These are phyloP conservation scores for Metrosideros polymorpha DNA, from an alignment of 441 rosid species.

Conservation along the genomic window DNA sequence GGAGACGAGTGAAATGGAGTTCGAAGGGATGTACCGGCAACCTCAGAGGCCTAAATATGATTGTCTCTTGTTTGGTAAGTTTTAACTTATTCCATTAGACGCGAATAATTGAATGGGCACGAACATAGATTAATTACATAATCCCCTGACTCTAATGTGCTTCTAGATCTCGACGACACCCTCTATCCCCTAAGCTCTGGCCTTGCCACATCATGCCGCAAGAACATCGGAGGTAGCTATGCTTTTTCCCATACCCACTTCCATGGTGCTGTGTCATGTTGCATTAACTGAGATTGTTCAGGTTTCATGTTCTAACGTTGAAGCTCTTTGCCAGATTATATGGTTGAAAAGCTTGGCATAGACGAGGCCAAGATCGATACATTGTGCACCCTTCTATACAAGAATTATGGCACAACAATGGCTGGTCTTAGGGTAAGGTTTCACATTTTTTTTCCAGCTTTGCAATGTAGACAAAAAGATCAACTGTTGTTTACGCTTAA, in stretches of 20 bases:
- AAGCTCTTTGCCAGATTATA: slow-evolving; percentile 32
- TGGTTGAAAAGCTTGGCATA: slow-evolving; percentile 61
- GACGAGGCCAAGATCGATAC: slow-evolving; percentile 39
- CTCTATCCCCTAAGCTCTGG: slow-evolving; percentile 63
- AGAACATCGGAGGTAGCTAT: slow-evolving; percentile 65
- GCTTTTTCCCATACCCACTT: not conserved
- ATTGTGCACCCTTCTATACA: slow-evolving; percentile 62
- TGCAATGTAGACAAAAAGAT: not conserved
- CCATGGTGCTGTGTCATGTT: not conserved
- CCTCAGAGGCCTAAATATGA: not conserved
- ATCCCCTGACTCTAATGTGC: not conserved
- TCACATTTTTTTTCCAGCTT: not conserved
- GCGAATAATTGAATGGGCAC: not conserved
- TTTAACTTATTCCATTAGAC: not conserved
- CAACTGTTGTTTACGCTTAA: not conserved
- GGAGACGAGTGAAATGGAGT: not conserved
- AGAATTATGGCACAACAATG: slow-evolving; percentile 76
- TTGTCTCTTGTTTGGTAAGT: slow-evolving; percentile 54
- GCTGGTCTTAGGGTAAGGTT: slow-evolving; percentile 70
- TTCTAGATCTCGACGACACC: slow-evolving; percentile 86
- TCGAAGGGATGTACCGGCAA: not conserved
- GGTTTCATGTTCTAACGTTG: not conserved
- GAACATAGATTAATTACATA: not conserved
- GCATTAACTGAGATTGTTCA: not conserved
- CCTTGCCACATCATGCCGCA: slow-evolving; percentile 50